Percentiles rank a stretch among this genome's conserved stretches.
phyloP scores from a whole-genome alignment of 1,139 yeast genomes.

The Lodderomyces pseudojiufengensis region DNA sequence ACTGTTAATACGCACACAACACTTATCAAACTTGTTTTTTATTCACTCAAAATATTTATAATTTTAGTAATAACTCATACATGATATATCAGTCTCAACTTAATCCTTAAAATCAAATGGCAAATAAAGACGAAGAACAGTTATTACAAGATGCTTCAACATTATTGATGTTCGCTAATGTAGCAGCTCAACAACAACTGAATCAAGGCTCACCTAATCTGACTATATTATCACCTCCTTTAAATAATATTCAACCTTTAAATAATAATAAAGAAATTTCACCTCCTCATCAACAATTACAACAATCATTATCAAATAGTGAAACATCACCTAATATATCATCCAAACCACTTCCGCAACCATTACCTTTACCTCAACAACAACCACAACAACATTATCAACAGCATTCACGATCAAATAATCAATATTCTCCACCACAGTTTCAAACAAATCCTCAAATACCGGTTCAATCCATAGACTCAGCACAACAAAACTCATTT shows the following conservation, averaged over 20 bases:
- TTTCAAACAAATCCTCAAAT: neutral
- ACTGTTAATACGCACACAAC: too few species aligned
- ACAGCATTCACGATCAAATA: constrained; percentile 2
- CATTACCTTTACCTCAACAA: constrained; percentile 11
- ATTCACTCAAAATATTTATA: too few species aligned
- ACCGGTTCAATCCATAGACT: neutral
- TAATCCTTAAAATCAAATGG: constrained; percentile 10
- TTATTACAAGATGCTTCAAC: constrained; percentile 64
- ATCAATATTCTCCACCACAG: neutral
- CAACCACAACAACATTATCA: constrained; percentile 6
- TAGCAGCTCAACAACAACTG: constrained; percentile 44
- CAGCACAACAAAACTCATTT: too few species aligned
- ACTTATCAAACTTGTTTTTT: too few species aligned
- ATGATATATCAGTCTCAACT: too few species aligned
- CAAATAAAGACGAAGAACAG: constrained; percentile 29
- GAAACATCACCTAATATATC: too few species aligned
- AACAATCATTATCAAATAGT: too few species aligned
- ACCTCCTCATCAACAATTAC: constrained; percentile 1
- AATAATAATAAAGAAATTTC: neutral
- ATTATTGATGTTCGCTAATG: constrained; percentile 58
- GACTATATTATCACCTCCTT: constrained; percentile 11
- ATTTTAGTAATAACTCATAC: too few species aligned
- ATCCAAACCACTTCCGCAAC: neutral
- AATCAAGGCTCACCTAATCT: constrained; percentile 19
- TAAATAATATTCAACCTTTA: constrained; percentile 1